phyloP scores from a whole-genome alignment of 164 flowering plant species.

The Nymphaea colorata region DNA sequence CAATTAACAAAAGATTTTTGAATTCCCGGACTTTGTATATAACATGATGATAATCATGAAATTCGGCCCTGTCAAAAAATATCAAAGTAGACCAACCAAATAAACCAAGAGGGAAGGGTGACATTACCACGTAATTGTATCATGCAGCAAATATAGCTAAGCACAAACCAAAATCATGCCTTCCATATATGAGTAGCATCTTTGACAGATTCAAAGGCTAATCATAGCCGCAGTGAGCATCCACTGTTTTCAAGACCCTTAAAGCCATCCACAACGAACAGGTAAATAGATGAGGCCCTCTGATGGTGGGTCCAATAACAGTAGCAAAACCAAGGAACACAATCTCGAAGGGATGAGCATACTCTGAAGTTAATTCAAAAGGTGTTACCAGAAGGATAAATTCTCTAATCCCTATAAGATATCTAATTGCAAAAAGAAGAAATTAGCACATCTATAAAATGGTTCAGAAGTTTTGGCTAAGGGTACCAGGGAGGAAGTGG shows the following conservation, averaged over 20 bases:
- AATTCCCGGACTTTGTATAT: slow-evolving; percentile 92
- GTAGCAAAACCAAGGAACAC: slow-evolving; percentile 97
- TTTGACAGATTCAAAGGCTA: slow-evolving; percentile 96
- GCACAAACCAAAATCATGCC: slow-evolving; percentile 33
- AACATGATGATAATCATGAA: slow-evolving; percentile 99
- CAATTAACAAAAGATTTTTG: too few species aligned
- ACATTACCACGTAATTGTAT: too few species aligned
- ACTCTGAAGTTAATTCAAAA: slow-evolving; percentile 95
- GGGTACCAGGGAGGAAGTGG: slow-evolving; percentile 96
- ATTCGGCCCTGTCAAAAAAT: slow-evolving; percentile 58
- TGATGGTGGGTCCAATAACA: slow-evolving; percentile 87
- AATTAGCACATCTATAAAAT: too few species aligned
- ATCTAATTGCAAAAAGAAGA: too few species aligned
- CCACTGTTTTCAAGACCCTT: slow-evolving; percentile 96
- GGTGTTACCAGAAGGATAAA: slow-evolving; percentile 95
- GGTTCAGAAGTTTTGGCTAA: slow-evolving; percentile 14
- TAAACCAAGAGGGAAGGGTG: too few species aligned
- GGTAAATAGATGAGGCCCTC: slow-evolving; percentile 93
- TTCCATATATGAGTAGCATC: slow-evolving; percentile 81
- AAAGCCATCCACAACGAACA: slow-evolving; percentile 93
- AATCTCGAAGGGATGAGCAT: slow-evolving; percentile 99
- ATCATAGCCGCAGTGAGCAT: slow-evolving; percentile 89
- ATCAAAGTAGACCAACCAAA: too few species aligned
- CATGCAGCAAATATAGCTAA: too few species aligned
- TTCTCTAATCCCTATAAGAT: slow-evolving; percentile 43